Percentiles rank a stretch among this genome's conserved stretches.
Conservation (phyloP, 352 stramenopile species). For the Thalassiosira mediterranea region DNA sequence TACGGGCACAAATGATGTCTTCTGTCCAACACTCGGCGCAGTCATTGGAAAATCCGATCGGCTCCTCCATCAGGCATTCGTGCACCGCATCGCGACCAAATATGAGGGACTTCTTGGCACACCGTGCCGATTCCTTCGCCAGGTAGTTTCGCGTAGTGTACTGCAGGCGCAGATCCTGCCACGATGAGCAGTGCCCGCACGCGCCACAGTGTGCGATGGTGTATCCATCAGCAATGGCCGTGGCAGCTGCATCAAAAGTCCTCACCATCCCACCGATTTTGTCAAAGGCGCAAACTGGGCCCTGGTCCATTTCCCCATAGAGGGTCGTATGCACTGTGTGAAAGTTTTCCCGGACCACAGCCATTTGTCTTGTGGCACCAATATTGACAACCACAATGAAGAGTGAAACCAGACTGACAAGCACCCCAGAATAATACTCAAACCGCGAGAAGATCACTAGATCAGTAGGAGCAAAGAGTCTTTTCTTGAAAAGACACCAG, state of each 20-base stretch:
- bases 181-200: slow-evolving; percentile 13
- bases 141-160: slow-evolving; percentile 31
- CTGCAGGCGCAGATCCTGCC: slow-evolving; percentile 15
- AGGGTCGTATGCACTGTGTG: slow-evolving; percentile 3
- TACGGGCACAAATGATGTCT: slow-evolving; percentile 35
- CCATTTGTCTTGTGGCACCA: slow-evolving; percentile 14
- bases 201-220: slow-evolving; percentile 17
- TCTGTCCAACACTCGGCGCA: slow-evolving; percentile 46
- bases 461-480: slow-evolving; percentile 6
- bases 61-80: slow-evolving; percentile 34
- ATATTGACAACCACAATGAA: slow-evolving; percentile 23
- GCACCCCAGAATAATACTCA: slow-evolving; percentile 4
- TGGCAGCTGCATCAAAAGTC: slow-evolving; percentile 6
- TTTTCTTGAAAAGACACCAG: slow-evolving; percentile 10
- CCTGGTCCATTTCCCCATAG: slow-evolving; percentile 8
- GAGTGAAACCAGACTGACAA: slow-evolving; percentile 16
- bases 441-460: slow-evolving; percentile 6
- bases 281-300: slow-evolving; percentile 22
- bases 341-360: slow-evolving; percentile 16
- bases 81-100: slow-evolving; percentile 26
- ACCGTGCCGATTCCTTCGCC: slow-evolving; percentile 14
- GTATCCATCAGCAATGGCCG: slow-evolving; percentile 1
- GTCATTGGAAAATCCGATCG: slow-evolving; percentile 33
- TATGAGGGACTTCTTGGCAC: slow-evolving; percentile 24
- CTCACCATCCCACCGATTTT: slow-evolving; percentile 7